phyloP scores from a whole-genome alignment of 1,284 basidiomycete species.

The Volvariella volvacea region DNA sequence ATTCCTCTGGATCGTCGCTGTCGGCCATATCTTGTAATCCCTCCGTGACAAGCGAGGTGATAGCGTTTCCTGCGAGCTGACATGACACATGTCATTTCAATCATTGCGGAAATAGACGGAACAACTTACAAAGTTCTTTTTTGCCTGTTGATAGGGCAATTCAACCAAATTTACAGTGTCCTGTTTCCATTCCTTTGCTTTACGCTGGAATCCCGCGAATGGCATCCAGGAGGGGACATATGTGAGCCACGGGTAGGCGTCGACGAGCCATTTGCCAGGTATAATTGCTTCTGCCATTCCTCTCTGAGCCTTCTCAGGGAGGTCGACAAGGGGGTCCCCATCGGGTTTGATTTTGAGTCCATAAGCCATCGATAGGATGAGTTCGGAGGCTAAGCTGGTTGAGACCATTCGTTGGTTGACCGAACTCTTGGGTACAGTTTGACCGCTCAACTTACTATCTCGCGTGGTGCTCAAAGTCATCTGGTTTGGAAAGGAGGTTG shows the following conservation, averaged over 20 bases:
- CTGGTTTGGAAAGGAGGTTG: not conserved
- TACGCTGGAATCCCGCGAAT: too few species aligned
- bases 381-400: conserved; percentile 16
- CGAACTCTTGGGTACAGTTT: not conserved
- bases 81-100: too few species aligned
- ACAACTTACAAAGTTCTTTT: conserved; percentile 4
- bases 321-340: conserved; percentile 10
- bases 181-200: conserved; percentile 24
- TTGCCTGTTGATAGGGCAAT: conserved; percentile 24
- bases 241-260: conserved; percentile 17
- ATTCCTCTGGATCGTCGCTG: too few species aligned
- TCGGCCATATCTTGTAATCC: too few species aligned
- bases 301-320: conserved; percentile 7
- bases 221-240: conserved; percentile 37
- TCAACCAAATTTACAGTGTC: conserved; percentile 17
- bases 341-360: conserved; percentile 2
- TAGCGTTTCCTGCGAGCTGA: too few species aligned
- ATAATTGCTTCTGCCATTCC: conserved; percentile 5
- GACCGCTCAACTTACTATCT: conserved; percentile 17
- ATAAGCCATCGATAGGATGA: conserved; percentile 10
- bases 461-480: conserved; percentile 17
- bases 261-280: conserved; percentile 12
- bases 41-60: too few species aligned
- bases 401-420: too few species aligned
- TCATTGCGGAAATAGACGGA: too few species aligned